Evolutionary conservation across 768 basidiomycete genomes (phyloP).

Genomic region (Leccinum longicurvipes): DNA sequence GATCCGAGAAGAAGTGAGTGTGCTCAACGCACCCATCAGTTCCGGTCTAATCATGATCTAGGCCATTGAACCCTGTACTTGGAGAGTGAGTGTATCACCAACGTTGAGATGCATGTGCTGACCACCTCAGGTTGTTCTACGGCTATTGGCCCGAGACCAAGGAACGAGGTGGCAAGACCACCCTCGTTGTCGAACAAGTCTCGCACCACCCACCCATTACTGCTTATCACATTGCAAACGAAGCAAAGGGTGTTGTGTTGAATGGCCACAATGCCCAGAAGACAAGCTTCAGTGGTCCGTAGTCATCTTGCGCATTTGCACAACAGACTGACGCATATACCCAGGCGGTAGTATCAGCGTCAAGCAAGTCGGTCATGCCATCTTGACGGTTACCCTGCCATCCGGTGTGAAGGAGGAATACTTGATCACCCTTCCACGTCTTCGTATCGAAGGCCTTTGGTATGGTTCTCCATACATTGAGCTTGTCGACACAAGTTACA

Average conservation of each 20-base stretch:
- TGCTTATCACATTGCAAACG: conserved; percentile 84
- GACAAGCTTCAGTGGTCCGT: conserved; percentile 81
- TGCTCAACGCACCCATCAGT: background rate
- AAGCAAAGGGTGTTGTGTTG: conserved; percentile 67
- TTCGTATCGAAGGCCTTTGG: conserved; percentile 94
- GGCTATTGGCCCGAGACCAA: conserved; percentile 77
- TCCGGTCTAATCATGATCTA: conserved; percentile 30
- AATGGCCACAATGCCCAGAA: conserved; percentile 93
- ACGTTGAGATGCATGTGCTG: background rate
- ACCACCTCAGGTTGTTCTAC: conserved; percentile 66
- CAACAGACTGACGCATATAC: conserved; percentile 1
- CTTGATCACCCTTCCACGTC: conserved; percentile 86
- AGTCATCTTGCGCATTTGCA: background rate
- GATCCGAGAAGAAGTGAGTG: conserved; percentile 93
- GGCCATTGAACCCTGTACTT: conserved; percentile 93
- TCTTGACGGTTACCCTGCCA: conserved; percentile 65
- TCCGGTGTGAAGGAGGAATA: conserved; percentile 63
- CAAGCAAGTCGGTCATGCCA: conserved; percentile 93
- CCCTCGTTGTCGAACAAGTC: conserved; percentile 89
- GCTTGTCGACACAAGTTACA: conserved; percentile 77
- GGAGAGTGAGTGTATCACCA: conserved; percentile 67
- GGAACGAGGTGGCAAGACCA: conserved; percentile 72
- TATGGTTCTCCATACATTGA: conserved; percentile 91
- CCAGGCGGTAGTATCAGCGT: conserved; percentile 75
- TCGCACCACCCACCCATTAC: conserved; percentile 93